phyloP scores from a whole-genome alignment of 192 early-diverging fungal species.

The Coemansia sp. region DNA sequence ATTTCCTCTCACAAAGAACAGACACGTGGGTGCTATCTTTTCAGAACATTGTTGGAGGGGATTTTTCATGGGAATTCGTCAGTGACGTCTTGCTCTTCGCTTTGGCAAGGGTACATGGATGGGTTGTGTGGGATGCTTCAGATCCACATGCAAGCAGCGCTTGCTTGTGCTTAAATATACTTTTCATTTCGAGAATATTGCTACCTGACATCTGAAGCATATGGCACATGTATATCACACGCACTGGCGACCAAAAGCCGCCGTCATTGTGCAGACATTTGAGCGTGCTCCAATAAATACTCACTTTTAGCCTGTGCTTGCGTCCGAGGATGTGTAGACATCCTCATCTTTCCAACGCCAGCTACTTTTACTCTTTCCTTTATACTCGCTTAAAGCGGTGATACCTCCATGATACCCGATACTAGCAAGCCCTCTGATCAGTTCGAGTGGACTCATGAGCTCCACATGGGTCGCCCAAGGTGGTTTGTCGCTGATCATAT shows the following conservation, averaged over 20 bases:
- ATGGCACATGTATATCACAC: slow-evolving; percentile 7
- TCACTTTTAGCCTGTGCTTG: neutral
- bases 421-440: slow-evolving; percentile 58
- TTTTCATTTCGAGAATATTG: neutral
- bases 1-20: neutral
- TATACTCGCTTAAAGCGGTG: neutral
- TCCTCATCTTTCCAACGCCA: neutral
- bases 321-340: neutral
- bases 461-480: slow-evolving; percentile 52
- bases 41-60: neutral
- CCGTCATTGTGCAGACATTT: neutral
- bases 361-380: neutral
- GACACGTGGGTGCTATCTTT: neutral
- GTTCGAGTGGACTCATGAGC: slow-evolving; percentile 59
- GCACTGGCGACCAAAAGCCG: slow-evolving; percentile 1
- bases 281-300: neutral
- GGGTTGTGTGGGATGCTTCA: neutral
- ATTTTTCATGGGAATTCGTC: neutral
- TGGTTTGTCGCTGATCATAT: slow-evolving; percentile 61
- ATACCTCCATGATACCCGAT: slow-evolving; percentile 46
- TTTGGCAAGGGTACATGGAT: neutral
- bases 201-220: neutral
- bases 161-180: slow-evolving; percentile 1
- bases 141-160: slow-evolving; percentile 1
- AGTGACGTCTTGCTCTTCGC: neutral